Percentiles rank a stretch among this genome's conserved stretches.
phyloP scores from a whole-genome alignment of 2,329 filamentous ascomycete genomes.

The Sclerotinia spermophila region DNA sequence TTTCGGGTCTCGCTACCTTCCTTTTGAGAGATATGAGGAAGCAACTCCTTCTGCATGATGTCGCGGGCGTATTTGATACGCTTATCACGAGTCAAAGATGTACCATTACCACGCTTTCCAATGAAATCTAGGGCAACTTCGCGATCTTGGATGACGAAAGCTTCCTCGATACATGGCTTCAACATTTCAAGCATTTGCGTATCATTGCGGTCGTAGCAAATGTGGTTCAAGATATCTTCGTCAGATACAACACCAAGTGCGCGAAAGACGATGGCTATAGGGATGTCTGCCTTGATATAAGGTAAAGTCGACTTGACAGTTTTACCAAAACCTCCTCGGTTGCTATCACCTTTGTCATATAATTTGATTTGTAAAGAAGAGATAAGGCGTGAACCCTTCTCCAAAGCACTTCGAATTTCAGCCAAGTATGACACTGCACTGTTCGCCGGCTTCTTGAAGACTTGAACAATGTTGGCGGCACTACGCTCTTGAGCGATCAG shows the following conservation, averaged over 20 bases:
- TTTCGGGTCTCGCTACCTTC: constrained; percentile 95
- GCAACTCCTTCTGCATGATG: constrained; percentile 92
- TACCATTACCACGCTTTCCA: constrained; percentile 78
- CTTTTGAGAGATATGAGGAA: constrained; percentile 93
- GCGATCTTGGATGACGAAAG: constrained; percentile 91
- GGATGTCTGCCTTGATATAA: constrained; percentile 90
- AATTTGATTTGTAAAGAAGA: constrained; percentile 90
- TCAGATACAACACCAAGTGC: constrained; percentile 95
- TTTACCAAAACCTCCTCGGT: constrained; percentile 77
- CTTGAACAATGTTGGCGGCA: constrained; percentile 97
- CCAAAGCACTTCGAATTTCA: constrained; percentile 92
- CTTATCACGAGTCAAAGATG: constrained; percentile 75
- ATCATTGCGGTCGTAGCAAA: constrained; percentile 93
- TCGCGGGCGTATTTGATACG: constrained; percentile 91
- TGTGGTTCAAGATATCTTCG: constrained; percentile 96
- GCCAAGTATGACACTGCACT: constrained; percentile 90
- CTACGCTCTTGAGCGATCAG: constrained; percentile 96
- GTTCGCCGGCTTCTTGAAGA: constrained; percentile 96
- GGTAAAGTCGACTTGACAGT: constrained; percentile 89
- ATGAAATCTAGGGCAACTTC: constrained; percentile 95
- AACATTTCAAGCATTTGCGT: constrained; percentile 97
- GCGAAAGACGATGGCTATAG: constrained; percentile 92
- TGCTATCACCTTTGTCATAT: constrained; percentile 75
- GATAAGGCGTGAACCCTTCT: constrained; percentile 92
- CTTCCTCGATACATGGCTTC: constrained; percentile 94